Evolutionary conservation across 225 moss, liverwort and hornwort species (phyloP), one percentile per base, ranked within the genome.

Genomic region (Polytrichum formosum): DNA sequence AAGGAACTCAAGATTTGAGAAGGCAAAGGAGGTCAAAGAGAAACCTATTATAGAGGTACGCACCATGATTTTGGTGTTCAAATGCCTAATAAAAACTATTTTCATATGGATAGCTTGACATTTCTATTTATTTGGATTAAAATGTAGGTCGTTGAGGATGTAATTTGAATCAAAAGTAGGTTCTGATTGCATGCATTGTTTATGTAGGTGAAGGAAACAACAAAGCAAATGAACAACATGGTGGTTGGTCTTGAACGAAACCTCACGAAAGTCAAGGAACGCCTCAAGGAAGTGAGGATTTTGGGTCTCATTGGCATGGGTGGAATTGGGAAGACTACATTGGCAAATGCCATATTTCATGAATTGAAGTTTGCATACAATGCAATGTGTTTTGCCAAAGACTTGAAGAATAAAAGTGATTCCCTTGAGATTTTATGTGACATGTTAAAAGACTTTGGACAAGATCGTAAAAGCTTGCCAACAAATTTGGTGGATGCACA

Each of bases 301-400:
- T 26, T 35, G 16, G 65, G 65, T 26, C 54, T 68, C 6, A 28
- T 68, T 25, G 68, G 68, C 4, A 68, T 68, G 68, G 68, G 68
- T 25, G 68, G 54, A 54, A 68, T 68, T 7, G 68, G 68, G 10
- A 68, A 68, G 17, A 16, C 54, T 17, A 68, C 68, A 27, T 17
- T 68, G 54, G 68, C 68, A 54, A 68, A 68, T 18, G 68, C 68
- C 5, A 0, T 68, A 25, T 46, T 6, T 68, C 0, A 68, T 25
- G 16, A 68, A 6, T 23, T 68, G n/a, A 25, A 4, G n/a, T 27
- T 10, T 22, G 54, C 25, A 10, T 68, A 25, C 28, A 27, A 68
- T 25, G 56, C 56, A 56, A 26, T 1, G 19, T 70, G 56, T 21
- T 56, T 59, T 70, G 21, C 31, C 7, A 28, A 18, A 26, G 59